Evolutionary conservation across 495 filamentous ascomycete genomes (phyloP).

Genomic region (Hypoxylon intermedium): DNA sequence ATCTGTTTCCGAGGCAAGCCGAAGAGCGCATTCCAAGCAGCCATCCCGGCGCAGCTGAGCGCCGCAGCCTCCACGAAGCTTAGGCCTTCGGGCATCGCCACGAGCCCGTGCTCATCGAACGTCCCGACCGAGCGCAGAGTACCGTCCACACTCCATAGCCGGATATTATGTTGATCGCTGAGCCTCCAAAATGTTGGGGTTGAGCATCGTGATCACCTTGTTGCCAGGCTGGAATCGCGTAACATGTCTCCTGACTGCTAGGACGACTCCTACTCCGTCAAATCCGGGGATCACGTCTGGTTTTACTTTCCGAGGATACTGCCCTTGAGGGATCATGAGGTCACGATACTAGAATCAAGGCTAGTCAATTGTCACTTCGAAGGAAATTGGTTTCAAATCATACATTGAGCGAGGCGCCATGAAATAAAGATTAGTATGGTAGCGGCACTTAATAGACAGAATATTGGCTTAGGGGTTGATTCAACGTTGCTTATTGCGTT

Average conservation of each 20-base stretch:
- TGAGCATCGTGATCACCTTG: slow-evolving; percentile 36
- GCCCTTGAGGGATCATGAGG: slow-evolving; percentile 47
- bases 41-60: slow-evolving; percentile 39
- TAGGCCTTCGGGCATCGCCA: slow-evolving; percentile 31
- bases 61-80: slow-evolving; percentile 32
- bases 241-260: slow-evolving; percentile 65
- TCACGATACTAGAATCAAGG: slow-evolving; percentile 12
- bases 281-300: slow-evolving; percentile 65
- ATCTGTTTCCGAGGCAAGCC: slow-evolving; percentile 26
- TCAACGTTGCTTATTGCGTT: slow-evolving; percentile 17
- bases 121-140: slow-evolving; percentile 24
- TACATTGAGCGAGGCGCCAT: slow-evolving; percentile 23
- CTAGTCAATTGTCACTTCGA: not conserved
- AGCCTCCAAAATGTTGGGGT: slow-evolving; percentile 28
- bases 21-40: slow-evolving; percentile 51
- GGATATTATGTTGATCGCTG: too few relatives aligned
- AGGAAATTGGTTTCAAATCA: not conserved
- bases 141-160: slow-evolving; percentile 26
- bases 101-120: slow-evolving; percentile 40
- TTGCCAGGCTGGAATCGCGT: slow-evolving; percentile 62
- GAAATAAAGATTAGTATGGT: too few relatives aligned
- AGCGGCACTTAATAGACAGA: too few relatives aligned
- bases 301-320: slow-evolving; percentile 47
- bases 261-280: slow-evolving; percentile 69
- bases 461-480: not conserved